phyloP scores from a whole-genome alignment of 2,329 filamentous ascomycete genomes.

The Pyrenophora seminiperda region DNA sequence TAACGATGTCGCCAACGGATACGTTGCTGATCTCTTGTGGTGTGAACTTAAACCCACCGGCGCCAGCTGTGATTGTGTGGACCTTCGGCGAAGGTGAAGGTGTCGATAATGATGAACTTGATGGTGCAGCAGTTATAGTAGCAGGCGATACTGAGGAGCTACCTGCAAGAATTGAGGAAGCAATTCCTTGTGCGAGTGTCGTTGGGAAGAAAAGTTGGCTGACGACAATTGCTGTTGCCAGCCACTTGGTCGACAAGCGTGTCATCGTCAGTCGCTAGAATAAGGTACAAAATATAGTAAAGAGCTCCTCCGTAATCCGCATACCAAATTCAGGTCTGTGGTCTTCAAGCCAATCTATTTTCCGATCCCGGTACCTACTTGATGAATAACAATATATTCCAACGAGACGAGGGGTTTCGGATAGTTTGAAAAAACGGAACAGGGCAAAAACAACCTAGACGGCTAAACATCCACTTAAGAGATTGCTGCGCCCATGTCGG shows the following conservation, averaged over 20 bases:
- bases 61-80: slow-evolving; percentile 47
- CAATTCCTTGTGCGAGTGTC: slow-evolving; percentile 6
- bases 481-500: neutral
- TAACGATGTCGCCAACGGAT: slow-evolving; percentile 46
- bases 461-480: slow-evolving; percentile 9
- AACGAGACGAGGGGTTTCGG: neutral
- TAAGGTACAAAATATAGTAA: neutral
- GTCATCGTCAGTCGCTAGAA: slow-evolving; percentile 10
- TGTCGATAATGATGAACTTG: slow-evolving; percentile 17
- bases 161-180: neutral
- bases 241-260: slow-evolving; percentile 13
- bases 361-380: neutral
- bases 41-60: slow-evolving; percentile 42
- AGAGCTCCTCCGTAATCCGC: neutral
- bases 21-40: slow-evolving; percentile 47
- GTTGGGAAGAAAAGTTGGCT: slow-evolving; percentile 12
- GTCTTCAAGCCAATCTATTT: neutral
- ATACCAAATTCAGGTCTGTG: neutral
- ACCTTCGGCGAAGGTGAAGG: slow-evolving; percentile 27
- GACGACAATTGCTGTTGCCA: slow-evolving; percentile 17
- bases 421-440: neutral
- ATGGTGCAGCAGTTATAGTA: neutral
- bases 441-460: neutral
- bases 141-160: neutral
- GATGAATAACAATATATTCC: neutral